phyloP scores from a whole-genome alignment of 2,329 filamentous ascomycete species.

The Grosmannia penicillata region DNA sequence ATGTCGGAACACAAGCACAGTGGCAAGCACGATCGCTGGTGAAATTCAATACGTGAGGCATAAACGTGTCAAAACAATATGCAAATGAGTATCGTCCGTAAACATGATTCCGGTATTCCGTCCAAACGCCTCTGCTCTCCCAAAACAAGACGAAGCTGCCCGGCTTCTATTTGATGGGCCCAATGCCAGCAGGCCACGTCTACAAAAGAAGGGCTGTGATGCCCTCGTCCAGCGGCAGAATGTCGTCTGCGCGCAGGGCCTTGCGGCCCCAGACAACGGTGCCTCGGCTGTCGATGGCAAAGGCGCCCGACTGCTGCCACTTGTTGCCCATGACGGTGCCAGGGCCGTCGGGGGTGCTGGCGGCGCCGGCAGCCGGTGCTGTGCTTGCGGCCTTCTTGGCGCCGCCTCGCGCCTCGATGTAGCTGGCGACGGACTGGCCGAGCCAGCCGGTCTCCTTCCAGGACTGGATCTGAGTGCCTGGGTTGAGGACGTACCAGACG shows the following conservation, averaged over 20 bases:
- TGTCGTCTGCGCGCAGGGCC: constrained; percentile 30
- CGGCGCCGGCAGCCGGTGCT: constrained; percentile 22
- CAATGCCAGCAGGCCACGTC: too few species aligned
- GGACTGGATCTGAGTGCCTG: constrained; percentile 33
- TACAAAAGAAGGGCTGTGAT: constrained; percentile 19
- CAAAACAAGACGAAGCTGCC: too few species aligned
- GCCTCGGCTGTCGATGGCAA: constrained; percentile 33
- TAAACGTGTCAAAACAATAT: too few species aligned
- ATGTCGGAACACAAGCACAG: too few species aligned
- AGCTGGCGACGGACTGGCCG: constrained; percentile 32
- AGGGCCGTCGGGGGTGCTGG: constrained; percentile 18
- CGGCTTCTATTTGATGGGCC: too few species aligned
- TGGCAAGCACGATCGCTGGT: too few species aligned
- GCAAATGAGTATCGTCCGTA: too few species aligned
- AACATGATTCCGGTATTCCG: too few species aligned
- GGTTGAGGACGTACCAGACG: constrained; percentile 38
- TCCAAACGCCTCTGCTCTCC: too few species aligned
- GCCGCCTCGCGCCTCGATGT: constrained; percentile 22
- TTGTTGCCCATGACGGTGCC: constrained; percentile 36
- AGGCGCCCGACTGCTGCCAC: constrained; percentile 39
- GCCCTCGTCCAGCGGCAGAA: constrained; percentile 38
- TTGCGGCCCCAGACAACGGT: constrained; percentile 36
- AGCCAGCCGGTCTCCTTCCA: constrained; percentile 42
- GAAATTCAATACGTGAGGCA: too few species aligned
- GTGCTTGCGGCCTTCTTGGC: constrained; percentile 17